A percentile compares a stretch with the other conserved stretches of the same genome.
Evolutionary conservation across 2,329 filamentous ascomycete species (phyloP).

Genomic region (Parafenestella ontariensis): DNA sequence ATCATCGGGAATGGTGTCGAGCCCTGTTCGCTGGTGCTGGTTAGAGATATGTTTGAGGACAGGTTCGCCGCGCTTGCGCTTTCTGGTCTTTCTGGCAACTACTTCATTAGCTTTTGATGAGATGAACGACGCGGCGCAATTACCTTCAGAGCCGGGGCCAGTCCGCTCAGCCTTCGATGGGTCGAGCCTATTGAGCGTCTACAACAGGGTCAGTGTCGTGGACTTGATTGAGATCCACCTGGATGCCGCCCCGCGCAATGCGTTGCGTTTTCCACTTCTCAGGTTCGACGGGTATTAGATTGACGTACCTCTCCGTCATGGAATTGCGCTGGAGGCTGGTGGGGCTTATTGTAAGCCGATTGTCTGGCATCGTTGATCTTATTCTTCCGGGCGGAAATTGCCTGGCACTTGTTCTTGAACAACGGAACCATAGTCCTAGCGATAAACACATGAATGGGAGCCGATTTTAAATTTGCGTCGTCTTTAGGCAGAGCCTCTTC

Average conservation of each 20-base stretch:
- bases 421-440: slow-evolving; percentile 27
- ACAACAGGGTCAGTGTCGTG: neutral
- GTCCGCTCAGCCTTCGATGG: slow-evolving; percentile 5
- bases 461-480: slow-evolving; percentile 20
- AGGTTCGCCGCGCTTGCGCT: slow-evolving; percentile 16
- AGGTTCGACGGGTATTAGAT: neutral
- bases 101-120: neutral
- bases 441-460: slow-evolving; percentile 34
- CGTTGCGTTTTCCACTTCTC: neutral
- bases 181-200: slow-evolving; percentile 27
- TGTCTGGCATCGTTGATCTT: slow-evolving; percentile 33
- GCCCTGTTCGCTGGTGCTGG: slow-evolving; percentile 30
- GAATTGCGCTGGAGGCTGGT: slow-evolving; percentile 16
- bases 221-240: neutral
- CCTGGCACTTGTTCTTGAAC: slow-evolving; percentile 36
- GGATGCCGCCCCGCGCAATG: too few relatives aligned
- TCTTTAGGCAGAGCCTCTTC: slow-evolving; percentile 24
- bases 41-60: slow-evolving; percentile 32
- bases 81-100: slow-evolving; percentile 7
- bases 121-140: neutral
- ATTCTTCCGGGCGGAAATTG: slow-evolving; percentile 24
- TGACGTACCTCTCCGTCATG: slow-evolving; percentile 34
- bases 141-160: slow-evolving; percentile 5
- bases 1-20: slow-evolving; percentile 29
- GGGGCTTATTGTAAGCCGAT: slow-evolving; percentile 25